Conservation (phyloP, 331 rosid genomes). For the Rosa hybrid region DNA sequence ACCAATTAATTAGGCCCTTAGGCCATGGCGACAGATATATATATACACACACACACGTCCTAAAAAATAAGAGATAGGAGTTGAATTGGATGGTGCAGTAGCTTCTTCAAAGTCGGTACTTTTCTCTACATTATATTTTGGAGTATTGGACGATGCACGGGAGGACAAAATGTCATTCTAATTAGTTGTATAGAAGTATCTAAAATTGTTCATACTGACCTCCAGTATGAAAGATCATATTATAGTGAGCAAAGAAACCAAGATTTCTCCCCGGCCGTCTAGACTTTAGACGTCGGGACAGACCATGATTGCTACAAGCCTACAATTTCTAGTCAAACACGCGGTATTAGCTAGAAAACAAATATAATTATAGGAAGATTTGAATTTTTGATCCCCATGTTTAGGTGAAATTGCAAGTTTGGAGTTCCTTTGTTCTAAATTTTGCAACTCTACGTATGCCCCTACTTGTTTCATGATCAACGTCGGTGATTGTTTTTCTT, state of each 20-base stretch:
- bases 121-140: background rate
- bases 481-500: background rate
- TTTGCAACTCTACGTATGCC: background rate
- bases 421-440: background rate
- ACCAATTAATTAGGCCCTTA: background rate
- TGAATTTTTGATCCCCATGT: background rate
- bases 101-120: background rate
- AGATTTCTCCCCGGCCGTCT: background rate
- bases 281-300: background rate
- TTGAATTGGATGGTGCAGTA: background rate
- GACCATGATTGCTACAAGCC: background rate
- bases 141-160: background rate
- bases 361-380: background rate
- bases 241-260: background rate
- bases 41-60: background rate
- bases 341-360: background rate
- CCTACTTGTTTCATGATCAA: background rate
- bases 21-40: background rate
- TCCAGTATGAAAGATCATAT: background rate
- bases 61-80: background rate
- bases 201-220: background rate
- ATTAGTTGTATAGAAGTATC: background rate
- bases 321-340: background rate
- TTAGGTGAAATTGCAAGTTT: background rate
- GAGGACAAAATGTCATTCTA: background rate